A percentile compares a stretch with the other conserved stretches of the same genome.
Conservation (phyloP, 1,284 basidiomycete species). For the Microbotryum lychnidis-dioicae region DNA sequence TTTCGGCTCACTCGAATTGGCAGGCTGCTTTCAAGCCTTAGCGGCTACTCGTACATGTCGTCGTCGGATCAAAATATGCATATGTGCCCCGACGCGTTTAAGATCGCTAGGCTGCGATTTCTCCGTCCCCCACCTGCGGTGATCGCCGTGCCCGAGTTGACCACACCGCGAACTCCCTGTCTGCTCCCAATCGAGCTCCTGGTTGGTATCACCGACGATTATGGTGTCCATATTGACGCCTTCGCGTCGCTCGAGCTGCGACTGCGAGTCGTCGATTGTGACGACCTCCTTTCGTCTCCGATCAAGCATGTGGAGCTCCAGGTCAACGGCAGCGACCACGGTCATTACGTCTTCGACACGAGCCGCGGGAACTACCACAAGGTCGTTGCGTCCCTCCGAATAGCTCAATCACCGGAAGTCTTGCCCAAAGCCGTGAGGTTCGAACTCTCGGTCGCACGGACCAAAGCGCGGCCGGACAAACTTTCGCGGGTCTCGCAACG, state of each 20-base stretch:
- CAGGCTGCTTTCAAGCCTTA: neutral
- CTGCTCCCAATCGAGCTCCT: constrained; percentile 16
- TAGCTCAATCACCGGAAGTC: neutral
- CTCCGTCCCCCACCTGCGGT: constrained; percentile 17
- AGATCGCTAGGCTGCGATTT: constrained; percentile 17
- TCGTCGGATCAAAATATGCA: neutral
- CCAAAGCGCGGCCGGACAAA: neutral
- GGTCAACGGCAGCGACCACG: too few relatives aligned
- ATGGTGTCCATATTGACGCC: constrained; percentile 13
- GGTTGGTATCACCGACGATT: constrained; percentile 23
- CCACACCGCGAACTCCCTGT: neutral
- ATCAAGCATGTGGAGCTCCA: too few relatives aligned
- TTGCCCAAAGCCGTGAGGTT: neutral
- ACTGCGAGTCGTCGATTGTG: constrained; percentile 4
- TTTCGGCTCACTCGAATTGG: neutral
- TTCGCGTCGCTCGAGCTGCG: constrained; percentile 14
- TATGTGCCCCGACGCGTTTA: neutral
- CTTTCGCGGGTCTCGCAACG: neutral
- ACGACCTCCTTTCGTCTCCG: too few relatives aligned
- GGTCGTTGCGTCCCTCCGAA: neutral
- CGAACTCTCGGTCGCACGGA: constrained; percentile 2
- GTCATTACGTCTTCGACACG: constrained; percentile 8
- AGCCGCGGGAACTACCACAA: constrained; percentile 13
- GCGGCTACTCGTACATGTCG: neutral
- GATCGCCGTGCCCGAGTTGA: constrained; percentile 1